Base-by-base conservation (phyloP, 2,329 filamentous ascomycete species). In the Alternaria sp. region DNA sequence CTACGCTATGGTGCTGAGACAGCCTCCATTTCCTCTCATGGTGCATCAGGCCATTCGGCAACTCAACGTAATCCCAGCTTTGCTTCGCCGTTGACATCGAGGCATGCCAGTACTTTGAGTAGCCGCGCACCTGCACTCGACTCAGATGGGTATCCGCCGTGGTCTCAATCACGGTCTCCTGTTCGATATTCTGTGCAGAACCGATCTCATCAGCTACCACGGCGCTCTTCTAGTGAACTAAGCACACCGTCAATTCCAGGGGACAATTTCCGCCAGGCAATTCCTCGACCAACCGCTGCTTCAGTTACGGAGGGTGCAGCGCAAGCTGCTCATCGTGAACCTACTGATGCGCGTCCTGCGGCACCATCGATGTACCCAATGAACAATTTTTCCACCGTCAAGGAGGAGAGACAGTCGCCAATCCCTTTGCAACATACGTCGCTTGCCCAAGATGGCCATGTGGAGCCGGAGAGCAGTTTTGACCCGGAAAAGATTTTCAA, bases 401-500 rank as follows among this genome's bases (percentile, higher is more conserved):
- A 61, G 21, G 28, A 40, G 13, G 58, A 65, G 25, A 46, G 19
- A n/a, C 40, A 23, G 2, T 40, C 55, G 10, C 12, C 46, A 21
- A 21, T 36, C 21, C 19, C 51, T n/a, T 36, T 36, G 23, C 45
- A 51, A n/a, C 30, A 61, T 26, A 32, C 47, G 1, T 28, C 23
- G n/a, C 11, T 44, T 25, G 12, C 25, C 10, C 52, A 54, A 13
- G 8, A n/a, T 40, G 49, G 9, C 23, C 13, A 17, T 25, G 19
- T 36, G 21, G 30, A 52, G 49, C 19, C 13, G 6, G 19, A 25
- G 17, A 52, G 30, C 19, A 55, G 12, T 23, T 73, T 76, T 57
- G 63, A 73, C 47, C 61, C 63, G 1, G 63, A 65, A 5, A 55
- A 61, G 2, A 53, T 70, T 10, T 74, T 76, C 63, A 61, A 67